Base-by-base conservation (phyloP, 2,329 filamentous ascomycete species). In the Ilyonectria mors-panacis region DNA sequence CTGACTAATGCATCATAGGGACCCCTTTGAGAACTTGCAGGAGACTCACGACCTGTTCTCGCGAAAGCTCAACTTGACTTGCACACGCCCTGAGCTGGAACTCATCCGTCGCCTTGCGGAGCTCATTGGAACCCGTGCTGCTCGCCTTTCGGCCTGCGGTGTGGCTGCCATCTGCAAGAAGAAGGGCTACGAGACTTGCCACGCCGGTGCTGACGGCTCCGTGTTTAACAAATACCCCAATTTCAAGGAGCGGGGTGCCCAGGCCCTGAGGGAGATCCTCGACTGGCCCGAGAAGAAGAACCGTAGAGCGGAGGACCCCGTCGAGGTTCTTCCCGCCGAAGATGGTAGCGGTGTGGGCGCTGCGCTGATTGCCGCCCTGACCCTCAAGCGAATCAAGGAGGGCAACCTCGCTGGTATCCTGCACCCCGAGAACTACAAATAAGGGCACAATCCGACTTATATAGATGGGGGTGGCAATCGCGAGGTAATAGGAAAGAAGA, bases 221-320 rank as follows among this genome's bases (percentile, higher is more conserved):
- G 95, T 99, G 61, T 99, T 99, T 86, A 98, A 97, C 88, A 98
- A 98, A 82, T 99, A 99, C 84, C 96, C 96, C 13, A 93, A 97
- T 84, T 99, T 99, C 89, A 98, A 98, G 87, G 89, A 91, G 65
- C 92, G 96, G 61, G 95, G 95, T 63, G 95, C 96, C 15, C 87
- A 92, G 80, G 96, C 96, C 30, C 88, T 99, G 59, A 91, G 94
- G 62, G 96, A 99, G 86, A 98, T 99, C 72, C 89, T 99, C 42
- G 95, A 97, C 85, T 98, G 95, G 95, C 90, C 93, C 3, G 89
- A 78, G 54, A 93, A 93, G 83, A 87, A 85, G 67, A 84, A 82
- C 73, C 80, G 86, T 56, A 92, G 91, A 81, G 92, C 93, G 77
- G 92, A 94, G 79, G 94, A 98, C 77, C 95, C 94, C 8, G 88